Percentiles rank a stretch among this genome's conserved stretches.
Conservation (phyloP, 1,284 basidiomycete genomes). For the Rhodotorula sp. region DNA sequence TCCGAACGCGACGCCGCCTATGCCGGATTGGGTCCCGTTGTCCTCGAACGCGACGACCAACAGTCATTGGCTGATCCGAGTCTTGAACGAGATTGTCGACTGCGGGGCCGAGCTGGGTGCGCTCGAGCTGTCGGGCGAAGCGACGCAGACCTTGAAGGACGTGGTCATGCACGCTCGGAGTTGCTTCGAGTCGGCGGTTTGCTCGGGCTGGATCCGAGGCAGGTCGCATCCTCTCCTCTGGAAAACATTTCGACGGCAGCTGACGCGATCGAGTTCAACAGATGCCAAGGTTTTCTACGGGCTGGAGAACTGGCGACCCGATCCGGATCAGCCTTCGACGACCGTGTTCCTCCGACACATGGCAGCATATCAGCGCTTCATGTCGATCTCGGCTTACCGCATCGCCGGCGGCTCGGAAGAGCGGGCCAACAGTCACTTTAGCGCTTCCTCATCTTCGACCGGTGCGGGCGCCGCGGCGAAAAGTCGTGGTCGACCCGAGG, state of each 20-base stretch:
- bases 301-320: constrained; percentile 80
- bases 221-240: constrained; percentile 37
- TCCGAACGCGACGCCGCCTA: constrained; percentile 30
- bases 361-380: constrained; percentile 76
- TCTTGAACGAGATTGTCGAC: constrained; percentile 80
- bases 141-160: constrained; percentile 63
- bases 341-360: constrained; percentile 66
- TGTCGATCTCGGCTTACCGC: constrained; percentile 75
- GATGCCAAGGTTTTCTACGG: constrained; percentile 81
- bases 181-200: constrained; percentile 81
- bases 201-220: constrained; percentile 80
- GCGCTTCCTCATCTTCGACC: neutral
- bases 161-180: constrained; percentile 80
- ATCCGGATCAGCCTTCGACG: constrained; percentile 53
- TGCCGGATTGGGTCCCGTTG: constrained; percentile 67
- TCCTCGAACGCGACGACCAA: constrained; percentile 80
- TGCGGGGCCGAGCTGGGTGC: constrained; percentile 74
- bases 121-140: constrained; percentile 78
- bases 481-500: constrained; percentile 12
- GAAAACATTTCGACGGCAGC: neutral
- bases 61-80: constrained; percentile 72
- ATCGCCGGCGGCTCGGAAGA: constrained; percentile 74
- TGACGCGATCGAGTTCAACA: constrained; percentile 47
- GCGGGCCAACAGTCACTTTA: constrained; percentile 33
- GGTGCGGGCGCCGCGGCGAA: neutral